These are phyloP conservation scores for Phytophthora parvispora DNA, from an alignment of 352 stramenopile genomes.

Conservation along the genomic window DNA sequence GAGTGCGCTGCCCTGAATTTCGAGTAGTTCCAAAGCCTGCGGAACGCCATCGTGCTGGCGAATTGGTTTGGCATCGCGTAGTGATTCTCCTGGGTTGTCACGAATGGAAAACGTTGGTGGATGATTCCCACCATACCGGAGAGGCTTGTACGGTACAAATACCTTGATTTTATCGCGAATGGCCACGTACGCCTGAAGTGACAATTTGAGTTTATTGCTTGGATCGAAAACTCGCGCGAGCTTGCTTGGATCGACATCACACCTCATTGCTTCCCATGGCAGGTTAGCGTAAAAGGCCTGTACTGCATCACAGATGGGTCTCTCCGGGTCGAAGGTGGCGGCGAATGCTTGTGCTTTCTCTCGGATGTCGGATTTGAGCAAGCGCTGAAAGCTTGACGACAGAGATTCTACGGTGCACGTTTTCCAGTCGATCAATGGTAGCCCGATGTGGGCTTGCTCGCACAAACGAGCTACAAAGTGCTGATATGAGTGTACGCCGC, in stretches of 20 bases:
- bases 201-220: slow-evolving; percentile 40
- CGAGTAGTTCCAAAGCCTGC: slow-evolving; percentile 19
- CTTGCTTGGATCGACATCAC: slow-evolving; percentile 49
- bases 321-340: slow-evolving; percentile 58
- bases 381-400: slow-evolving; percentile 53
- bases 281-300: slow-evolving; percentile 80
- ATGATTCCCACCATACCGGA: slow-evolving; percentile 29
- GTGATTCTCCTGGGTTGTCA: slow-evolving; percentile 14
- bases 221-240: slow-evolving; percentile 47
- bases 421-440: slow-evolving; percentile 69
- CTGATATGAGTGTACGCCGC: slow-evolving; percentile 91
- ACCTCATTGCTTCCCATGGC: slow-evolving; percentile 85
- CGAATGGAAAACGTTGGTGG: slow-evolving; percentile 34
- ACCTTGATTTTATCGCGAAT: slow-evolving; percentile 38
- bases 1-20: slow-evolving; percentile 9
- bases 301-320: slow-evolving; percentile 67
- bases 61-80: slow-evolving; percentile 17
- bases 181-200: slow-evolving; percentile 38
- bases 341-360: slow-evolving; percentile 52
- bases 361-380: slow-evolving; percentile 48
- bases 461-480: slow-evolving; percentile 85
- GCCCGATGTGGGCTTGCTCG: slow-evolving; percentile 67
- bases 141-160: slow-evolving; percentile 44
- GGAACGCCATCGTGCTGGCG: slow-evolving; percentile 21
- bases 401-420: slow-evolving; percentile 69